Evolutionary conservation across 169 alveolate species (phyloP).

Genomic region (Cryptosporidium viatorum): DNA sequence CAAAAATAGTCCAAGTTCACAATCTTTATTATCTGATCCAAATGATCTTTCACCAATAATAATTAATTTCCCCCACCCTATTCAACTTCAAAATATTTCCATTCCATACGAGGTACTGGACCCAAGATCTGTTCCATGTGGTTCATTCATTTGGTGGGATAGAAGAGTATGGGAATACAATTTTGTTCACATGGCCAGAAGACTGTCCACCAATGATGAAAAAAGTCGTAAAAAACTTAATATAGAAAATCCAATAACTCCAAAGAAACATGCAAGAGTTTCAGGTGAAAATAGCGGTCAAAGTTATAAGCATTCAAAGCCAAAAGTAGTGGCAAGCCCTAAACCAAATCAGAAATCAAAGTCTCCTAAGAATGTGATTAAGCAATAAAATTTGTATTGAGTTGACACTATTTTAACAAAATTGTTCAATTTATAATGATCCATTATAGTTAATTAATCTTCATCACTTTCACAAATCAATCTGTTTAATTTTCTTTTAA

Average conservation of each 20-base stretch:
- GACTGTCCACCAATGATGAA: conserved; percentile 46
- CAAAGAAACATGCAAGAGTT: background rate
- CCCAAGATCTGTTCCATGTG: conserved; percentile 66
- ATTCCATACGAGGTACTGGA: conserved; percentile 65
- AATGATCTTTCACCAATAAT: conserved; percentile 46
- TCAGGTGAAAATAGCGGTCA: background rate
- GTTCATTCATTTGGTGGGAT: conserved; percentile 73
- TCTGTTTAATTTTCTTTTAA: conserved; percentile 10
- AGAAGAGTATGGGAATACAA: conserved; percentile 75
- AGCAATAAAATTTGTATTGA: background rate
- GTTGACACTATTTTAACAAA: background rate
- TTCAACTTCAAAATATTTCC: conserved; percentile 56
- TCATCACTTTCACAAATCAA: background rate
- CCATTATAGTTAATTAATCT: background rate
- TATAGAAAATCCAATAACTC: background rate
- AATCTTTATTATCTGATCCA: conserved; percentile 28
- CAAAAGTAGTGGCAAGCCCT: background rate
- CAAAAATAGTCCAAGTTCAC: background rate
- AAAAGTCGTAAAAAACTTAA: conserved; percentile 43
- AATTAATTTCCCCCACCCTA: conserved; percentile 71
- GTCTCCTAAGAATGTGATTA: background rate
- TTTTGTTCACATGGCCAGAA: conserved; percentile 65
- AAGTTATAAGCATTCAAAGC: background rate
- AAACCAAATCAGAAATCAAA: background rate
- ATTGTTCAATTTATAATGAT: background rate